Percentiles rank a stretch among this genome's conserved stretches.
These are phyloP conservation scores for Trametes polyzona DNA, from an alignment of 1,284 basidiomycete genomes.

Conservation along the genomic window DNA sequence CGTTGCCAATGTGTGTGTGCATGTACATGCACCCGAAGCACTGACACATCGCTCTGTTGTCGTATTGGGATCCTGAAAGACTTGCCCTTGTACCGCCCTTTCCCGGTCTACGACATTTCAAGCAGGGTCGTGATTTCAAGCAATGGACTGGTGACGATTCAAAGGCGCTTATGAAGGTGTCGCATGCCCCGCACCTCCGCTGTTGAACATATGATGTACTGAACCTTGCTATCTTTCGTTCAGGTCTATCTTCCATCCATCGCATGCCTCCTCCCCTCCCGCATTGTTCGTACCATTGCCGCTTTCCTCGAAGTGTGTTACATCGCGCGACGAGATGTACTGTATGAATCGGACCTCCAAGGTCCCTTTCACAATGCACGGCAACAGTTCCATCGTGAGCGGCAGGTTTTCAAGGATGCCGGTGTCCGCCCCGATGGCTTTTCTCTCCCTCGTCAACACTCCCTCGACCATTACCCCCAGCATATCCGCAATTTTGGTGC, in stretches of 20 bases:
- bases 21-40: no score
- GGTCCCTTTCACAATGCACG: background rate
- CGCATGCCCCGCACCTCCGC: no score
- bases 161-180: background rate
- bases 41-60: no score
- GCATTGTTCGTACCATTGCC: background rate
- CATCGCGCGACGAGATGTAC: background rate
- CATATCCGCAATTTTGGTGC: background rate
- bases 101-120: background rate
- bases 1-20: background rate
- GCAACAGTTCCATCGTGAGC: background rate
- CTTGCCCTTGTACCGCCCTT: background rate
- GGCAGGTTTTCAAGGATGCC: background rate
- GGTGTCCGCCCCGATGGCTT: background rate
- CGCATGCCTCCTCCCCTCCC: background rate
- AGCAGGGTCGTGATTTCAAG: background rate
- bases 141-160: background rate
- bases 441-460: background rate
- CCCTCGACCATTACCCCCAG: background rate
- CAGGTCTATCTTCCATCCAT: background rate
- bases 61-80: background rate
- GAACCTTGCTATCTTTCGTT: background rate
- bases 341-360: no score
- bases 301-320: background rate
- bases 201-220: background rate